Evolutionary conservation across 345 rosid species (phyloP).

Genomic region (Brassica rapa): DNA sequence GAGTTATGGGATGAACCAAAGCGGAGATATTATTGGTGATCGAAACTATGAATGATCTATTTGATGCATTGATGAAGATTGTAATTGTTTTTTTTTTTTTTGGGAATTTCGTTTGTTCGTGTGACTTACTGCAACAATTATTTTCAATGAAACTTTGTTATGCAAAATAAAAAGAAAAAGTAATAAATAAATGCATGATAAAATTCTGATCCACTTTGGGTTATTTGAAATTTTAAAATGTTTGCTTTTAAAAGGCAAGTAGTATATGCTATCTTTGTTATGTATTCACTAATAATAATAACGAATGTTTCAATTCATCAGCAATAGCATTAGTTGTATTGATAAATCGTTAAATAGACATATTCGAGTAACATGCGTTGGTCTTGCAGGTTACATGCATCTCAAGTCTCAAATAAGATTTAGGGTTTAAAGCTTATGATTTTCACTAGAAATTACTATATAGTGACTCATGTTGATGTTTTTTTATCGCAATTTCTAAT

Average conservation of each 20-base stretch:
- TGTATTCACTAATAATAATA: too few species aligned
- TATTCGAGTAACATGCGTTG: neutral
- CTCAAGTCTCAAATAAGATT: neutral
- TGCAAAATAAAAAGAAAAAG: neutral
- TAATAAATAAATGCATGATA: neutral
- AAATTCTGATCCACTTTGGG: neutral
- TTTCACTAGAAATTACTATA: neutral
- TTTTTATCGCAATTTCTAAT: neutral
- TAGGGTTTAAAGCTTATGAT: neutral
- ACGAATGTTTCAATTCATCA: too few species aligned
- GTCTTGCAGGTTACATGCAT: neutral
- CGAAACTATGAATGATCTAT: neutral
- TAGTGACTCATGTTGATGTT: neutral
- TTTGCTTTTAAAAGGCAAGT: too few species aligned
- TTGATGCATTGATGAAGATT: neutral
- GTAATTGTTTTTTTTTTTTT: neutral
- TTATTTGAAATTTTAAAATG: neutral
- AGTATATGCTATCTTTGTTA: too few species aligned
- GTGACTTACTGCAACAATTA: neutral
- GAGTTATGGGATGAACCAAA: slow-evolving; percentile 29
- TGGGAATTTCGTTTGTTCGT: neutral
- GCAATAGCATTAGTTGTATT: too few species aligned
- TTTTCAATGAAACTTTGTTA: neutral
- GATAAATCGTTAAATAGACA: too few species aligned
- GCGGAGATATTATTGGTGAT: slow-evolving; percentile 22